A percentile compares a stretch with the other conserved stretches of the same genome.
phyloP scores from a whole-genome alignment of 169 alveolate genomes.

The Plasmodium adleri region DNA sequence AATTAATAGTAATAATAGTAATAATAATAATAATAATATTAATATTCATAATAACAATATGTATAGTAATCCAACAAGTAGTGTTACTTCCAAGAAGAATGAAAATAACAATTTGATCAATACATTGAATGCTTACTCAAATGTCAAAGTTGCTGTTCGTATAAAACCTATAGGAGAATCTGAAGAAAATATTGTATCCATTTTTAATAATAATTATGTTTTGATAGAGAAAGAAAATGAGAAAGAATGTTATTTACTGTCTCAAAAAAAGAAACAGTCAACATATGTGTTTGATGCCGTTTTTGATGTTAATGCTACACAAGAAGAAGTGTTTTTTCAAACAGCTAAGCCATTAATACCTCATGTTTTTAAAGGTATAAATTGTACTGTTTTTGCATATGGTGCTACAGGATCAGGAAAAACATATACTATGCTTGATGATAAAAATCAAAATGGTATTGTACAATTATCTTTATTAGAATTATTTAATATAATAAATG shows the following conservation, averaged over 20 bases:
- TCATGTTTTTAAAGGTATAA: conserved; percentile 93
- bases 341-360: conserved; percentile 91
- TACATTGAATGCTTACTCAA: conserved; percentile 59
- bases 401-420: conserved; percentile 99
- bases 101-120: conserved; percentile 42
- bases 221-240: conserved; percentile 70
- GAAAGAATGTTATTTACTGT: conserved; percentile 81
- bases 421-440: conserved; percentile 98
- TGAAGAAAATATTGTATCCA: conserved; percentile 70
- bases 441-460: conserved; percentile 93
- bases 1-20: neutral
- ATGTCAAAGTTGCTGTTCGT: conserved; percentile 75
- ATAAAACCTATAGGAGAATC: conserved; percentile 56
- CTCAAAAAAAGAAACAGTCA: conserved; percentile 85
- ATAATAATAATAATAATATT: neutral
- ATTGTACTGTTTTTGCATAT: conserved; percentile 97
- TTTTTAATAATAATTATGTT: conserved; percentile 73
- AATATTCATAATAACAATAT: neutral
- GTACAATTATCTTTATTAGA: conserved; percentile 92
- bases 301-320: conserved; percentile 90
- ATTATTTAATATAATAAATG: conserved; percentile 85
- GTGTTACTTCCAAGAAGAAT: neutral
- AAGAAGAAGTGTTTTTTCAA: conserved; percentile 89
- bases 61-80: neutral
- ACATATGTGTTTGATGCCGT: conserved; percentile 94